Evolutionary conservation across 2,329 filamentous ascomycete genomes (phyloP), one percentile per base, ranked within the genome.

Genomic region (Phaeophleospora eucalypticola): DNA sequence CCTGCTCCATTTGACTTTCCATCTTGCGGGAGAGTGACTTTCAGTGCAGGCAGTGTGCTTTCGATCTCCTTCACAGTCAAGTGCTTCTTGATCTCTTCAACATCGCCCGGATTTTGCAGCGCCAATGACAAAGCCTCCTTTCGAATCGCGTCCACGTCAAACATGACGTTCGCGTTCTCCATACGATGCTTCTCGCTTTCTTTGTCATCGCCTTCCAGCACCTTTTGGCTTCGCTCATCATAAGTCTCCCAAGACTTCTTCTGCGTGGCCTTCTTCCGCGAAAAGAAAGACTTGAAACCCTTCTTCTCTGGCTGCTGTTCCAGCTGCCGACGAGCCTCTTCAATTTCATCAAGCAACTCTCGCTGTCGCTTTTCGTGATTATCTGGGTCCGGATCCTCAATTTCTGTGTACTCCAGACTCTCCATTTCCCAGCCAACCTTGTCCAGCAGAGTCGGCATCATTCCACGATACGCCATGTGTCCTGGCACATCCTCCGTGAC

Each of bases 241-340:
- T 96, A 96, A 7, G 89, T 89, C 67, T 97, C 91, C 91, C 91
- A 96, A 45, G 87, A 86, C 62, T 89, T 89, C 69, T 89, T 90
- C 63, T 89, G 79, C 0, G 77, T 75, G 35, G 78, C 72, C 68
- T 85, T 86, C 71, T 88, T 95, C 61, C 87, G 89, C 35, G 84
- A 84, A 69, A 96, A 96, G 58, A 94, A 81, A 29, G 82, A 81
- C 43, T 67, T 69, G 60, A 91, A 89, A 35, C 79, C 70, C 66
- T 80, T 77, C 62, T 84, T 82, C 60, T 86, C 56, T 15, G 83
- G 84, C 59, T 93, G 86, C 63, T 81, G 83, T 61, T 95, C 89
- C 3, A 95, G 77, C 60, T 93, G 83, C 63, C 85, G 89, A 32
- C 93, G 81, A 4, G 93, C 93, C 68, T 95, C 90, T 65, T 97